phyloP scores from a whole-genome alignment of 768 basidiomycete species.

The Lactarius hengduanensis region DNA sequence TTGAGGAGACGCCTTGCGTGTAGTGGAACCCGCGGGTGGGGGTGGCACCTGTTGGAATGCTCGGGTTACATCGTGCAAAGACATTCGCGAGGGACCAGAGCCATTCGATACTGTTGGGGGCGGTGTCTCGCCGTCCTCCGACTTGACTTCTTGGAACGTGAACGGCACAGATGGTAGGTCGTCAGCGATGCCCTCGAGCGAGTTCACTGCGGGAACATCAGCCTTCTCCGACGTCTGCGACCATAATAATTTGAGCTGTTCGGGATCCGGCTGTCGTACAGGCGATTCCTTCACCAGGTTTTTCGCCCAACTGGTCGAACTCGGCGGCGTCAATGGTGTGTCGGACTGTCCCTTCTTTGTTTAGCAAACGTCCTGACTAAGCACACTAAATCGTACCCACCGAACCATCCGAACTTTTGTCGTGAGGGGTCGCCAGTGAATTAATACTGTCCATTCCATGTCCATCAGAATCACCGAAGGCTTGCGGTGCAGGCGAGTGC shows the following conservation, averaged over 20 bases:
- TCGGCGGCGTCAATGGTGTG: conserved; percentile 48
- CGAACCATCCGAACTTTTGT: conserved; percentile 54
- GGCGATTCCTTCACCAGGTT: conserved; percentile 66
- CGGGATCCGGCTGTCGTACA: conserved; percentile 71
- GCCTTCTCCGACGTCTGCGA: conserved; percentile 73
- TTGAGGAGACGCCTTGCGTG: conserved; percentile 47
- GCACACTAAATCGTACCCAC: conserved; percentile 39
- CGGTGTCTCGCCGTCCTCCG: conserved; percentile 80
- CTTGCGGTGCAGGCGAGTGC: conserved; percentile 3
- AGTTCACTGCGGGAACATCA: conserved; percentile 68
- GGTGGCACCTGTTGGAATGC: conserved; percentile 86
- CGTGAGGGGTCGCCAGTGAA: conserved; percentile 36
- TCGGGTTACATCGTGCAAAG: conserved; percentile 76
- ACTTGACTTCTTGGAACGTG: conserved; percentile 81
- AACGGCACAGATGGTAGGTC: conserved; percentile 79
- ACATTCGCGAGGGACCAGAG: conserved; percentile 62
- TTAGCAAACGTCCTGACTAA: conserved; percentile 20
- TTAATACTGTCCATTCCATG: conserved; percentile 4
- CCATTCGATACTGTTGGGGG: conserved; percentile 56
- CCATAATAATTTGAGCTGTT: conserved; percentile 83
- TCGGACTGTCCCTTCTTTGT: conserved; percentile 40
- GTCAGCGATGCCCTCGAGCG: conserved; percentile 79
- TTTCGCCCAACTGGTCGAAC: conserved; percentile 55
- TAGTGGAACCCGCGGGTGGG: conserved; percentile 47
- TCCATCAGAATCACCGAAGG: conserved; percentile 8